Percentiles rank a stretch among this genome's conserved stretches.
Evolutionary conservation across 2,329 filamentous ascomycete species (phyloP).

Genomic region (Fusarium dlaminii): DNA sequence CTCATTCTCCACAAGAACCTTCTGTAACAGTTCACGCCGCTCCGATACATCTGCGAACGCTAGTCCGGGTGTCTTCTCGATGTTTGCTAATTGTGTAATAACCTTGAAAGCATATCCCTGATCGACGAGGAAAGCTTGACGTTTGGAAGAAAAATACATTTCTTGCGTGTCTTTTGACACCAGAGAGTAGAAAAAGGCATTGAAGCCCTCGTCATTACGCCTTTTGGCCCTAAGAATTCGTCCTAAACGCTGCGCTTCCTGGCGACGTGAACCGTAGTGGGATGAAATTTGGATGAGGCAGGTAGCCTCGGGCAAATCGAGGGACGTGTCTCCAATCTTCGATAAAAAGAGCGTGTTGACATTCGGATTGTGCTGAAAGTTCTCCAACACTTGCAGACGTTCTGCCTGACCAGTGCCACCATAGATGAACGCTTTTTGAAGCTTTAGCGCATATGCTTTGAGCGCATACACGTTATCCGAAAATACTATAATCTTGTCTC

Average conservation of each 20-base stretch:
- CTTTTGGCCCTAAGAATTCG: constrained; percentile 95
- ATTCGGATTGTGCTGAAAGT: constrained; percentile 91
- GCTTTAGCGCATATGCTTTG: constrained; percentile 82
- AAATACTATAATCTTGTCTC: constrained; percentile 98
- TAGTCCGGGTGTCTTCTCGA: constrained; percentile 83
- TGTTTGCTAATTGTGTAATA: constrained; percentile 92
- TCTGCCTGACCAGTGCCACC: constrained; percentile 88
- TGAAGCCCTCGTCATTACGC: constrained; percentile 97
- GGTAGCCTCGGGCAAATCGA: constrained; percentile 95
- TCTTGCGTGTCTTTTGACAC: constrained; percentile 98
- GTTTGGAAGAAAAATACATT: constrained; percentile 97
- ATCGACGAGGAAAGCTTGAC: constrained; percentile 96
- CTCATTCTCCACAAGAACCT: constrained; percentile 89
- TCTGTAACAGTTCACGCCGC: constrained; percentile 85
- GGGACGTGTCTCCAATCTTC: constrained; percentile 98
- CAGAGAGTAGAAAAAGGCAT: constrained; percentile 98
- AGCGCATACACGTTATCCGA: constrained; percentile 97
- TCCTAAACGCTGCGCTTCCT: constrained; percentile 93
- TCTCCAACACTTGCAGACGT: constrained; percentile 86
- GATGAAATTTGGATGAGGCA: constrained; percentile 97
- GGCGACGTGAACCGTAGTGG: constrained; percentile 94
- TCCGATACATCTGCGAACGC: constrained; percentile 83
- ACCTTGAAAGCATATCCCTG: constrained; percentile 99
- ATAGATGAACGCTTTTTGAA: constrained; percentile 90
- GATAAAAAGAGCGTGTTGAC: constrained; percentile 95